phyloP scores from a whole-genome alignment of 345 rosid genomes.

The Syzygium aqueum region DNA sequence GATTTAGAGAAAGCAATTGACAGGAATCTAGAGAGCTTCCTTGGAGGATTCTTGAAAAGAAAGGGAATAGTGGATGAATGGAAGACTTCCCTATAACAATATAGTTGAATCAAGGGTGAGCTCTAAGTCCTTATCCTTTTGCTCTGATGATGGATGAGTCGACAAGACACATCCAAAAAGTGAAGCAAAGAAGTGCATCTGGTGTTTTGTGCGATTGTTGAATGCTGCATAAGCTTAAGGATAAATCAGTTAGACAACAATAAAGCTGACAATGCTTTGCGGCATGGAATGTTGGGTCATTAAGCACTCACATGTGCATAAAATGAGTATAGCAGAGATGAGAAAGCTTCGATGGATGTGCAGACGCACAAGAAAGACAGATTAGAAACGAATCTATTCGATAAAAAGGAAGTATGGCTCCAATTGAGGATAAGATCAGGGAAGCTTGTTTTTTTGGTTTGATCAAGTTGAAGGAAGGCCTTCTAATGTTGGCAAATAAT shows the following conservation, averaged over 20 bases:
- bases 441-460: neutral
- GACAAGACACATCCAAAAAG: neutral
- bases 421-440: neutral
- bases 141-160: neutral
- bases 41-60: neutral
- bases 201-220: neutral
- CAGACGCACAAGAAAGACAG: neutral
- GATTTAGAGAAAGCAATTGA: neutral
- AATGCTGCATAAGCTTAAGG: neutral
- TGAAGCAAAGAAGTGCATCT: neutral
- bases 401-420: neutral
- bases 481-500: neutral
- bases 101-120: neutral
- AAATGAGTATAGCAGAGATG: neutral
- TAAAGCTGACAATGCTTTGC: neutral
- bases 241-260: neutral
- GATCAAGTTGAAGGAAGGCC: neutral
- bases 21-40: neutral
- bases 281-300: neutral
- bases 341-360: neutral
- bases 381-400: neutral
- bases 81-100: neutral
- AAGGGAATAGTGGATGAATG: neutral
- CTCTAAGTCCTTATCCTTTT: neutral
- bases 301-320: neutral